Conservation (phyloP, 106 monocot genomes). For the Dioscorea zingiberensis region DNA sequence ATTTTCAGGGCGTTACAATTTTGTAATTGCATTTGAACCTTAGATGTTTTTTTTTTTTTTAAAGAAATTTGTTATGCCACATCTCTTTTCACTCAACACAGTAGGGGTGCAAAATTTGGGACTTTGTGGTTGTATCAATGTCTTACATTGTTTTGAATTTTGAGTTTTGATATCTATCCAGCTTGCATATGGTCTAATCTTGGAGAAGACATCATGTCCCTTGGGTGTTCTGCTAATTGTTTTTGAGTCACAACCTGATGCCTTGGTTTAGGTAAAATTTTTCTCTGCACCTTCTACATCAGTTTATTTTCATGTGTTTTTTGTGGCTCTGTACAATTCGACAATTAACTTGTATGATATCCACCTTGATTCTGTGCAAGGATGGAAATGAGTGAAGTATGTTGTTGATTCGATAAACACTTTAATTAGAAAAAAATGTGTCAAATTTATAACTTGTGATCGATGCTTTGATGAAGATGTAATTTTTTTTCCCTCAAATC, state of each 20-base stretch:
- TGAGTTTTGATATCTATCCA: slow-evolving; percentile 15
- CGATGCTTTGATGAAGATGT: too few species aligned
- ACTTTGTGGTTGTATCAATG: neutral
- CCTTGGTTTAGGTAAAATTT: slow-evolving; percentile 76
- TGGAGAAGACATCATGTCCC: slow-evolving; percentile 72
- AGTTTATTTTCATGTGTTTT: neutral
- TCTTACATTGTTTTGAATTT: neutral
- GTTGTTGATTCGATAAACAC: too few species aligned
- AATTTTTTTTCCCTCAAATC: too few species aligned
- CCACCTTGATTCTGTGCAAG: too few species aligned
- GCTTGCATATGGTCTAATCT: slow-evolving; percentile 81
- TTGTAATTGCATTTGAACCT: neutral
- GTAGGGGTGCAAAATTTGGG: neutral
- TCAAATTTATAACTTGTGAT: too few species aligned
- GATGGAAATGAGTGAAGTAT: too few species aligned
- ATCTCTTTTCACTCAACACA: neutral
- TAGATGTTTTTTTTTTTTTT: neutral
- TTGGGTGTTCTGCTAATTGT: slow-evolving; percentile 88
- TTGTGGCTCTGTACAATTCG: neutral
- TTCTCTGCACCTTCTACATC: neutral
- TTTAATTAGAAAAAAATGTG: neutral
- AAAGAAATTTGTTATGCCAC: neutral
- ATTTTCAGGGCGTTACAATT: too few species aligned
- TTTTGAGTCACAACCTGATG: slow-evolving; percentile 97
- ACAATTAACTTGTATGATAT: too few species aligned